Conservation (phyloP, 2,329 filamentous ascomycete species). For the Colletotrichum simmondsii region DNA sequence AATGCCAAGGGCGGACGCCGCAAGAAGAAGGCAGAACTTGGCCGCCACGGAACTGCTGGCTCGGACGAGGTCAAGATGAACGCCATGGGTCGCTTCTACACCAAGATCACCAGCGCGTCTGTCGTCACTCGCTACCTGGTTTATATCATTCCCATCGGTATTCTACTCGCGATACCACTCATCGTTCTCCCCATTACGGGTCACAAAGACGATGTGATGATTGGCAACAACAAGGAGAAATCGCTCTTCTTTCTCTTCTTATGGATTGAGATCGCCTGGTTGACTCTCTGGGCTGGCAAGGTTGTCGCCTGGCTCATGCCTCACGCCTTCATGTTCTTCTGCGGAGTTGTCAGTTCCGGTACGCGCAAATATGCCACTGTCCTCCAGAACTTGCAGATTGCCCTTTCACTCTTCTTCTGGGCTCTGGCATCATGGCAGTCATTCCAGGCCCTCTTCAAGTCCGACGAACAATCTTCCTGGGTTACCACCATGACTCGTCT, state of each 20-base stretch:
- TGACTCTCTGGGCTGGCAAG: constrained; percentile 75
- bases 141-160: constrained; percentile 72
- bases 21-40: constrained; percentile 56
- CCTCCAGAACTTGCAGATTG: constrained; percentile 71
- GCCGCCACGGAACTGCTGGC: constrained; percentile 56
- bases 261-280: constrained; percentile 77
- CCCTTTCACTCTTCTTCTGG: constrained; percentile 77
- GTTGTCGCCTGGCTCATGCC: constrained; percentile 71
- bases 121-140: constrained; percentile 74
- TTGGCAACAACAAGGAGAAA: constrained; percentile 54
- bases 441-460: constrained; percentile 65
- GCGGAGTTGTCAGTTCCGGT: constrained; percentile 75
- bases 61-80: constrained; percentile 68
- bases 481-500: constrained; percentile 70
- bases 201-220: constrained; percentile 47
- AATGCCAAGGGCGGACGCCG: constrained; percentile 58
- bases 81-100: constrained; percentile 73
- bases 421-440: constrained; percentile 70
- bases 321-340: constrained; percentile 73
- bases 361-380: constrained; percentile 78
- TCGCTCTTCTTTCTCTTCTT: constrained; percentile 71
- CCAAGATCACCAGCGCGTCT: constrained; percentile 72
- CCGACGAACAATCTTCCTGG: constrained; percentile 55
- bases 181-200: constrained; percentile 62
- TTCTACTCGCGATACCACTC: constrained; percentile 71